These are phyloP conservation scores for Calonectria naviculata DNA, from an alignment of 2,329 filamentous ascomycete genomes.

Conservation along the genomic window DNA sequence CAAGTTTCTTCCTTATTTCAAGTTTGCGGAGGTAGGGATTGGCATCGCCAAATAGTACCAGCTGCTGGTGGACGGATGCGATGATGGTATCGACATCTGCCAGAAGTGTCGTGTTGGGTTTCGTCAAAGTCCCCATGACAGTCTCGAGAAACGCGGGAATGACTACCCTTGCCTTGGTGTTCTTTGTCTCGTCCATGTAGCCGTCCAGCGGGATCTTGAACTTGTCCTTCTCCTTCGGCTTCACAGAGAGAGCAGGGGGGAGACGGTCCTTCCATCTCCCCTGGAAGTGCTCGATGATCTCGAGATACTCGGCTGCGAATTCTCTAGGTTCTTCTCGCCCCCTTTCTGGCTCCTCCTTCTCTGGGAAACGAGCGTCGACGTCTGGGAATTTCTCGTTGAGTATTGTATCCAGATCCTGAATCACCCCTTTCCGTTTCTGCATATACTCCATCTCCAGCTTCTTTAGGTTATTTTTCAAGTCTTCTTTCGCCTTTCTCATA, in stretches of 20 bases:
- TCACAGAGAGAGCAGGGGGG: neutral
- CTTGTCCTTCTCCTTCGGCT: neutral
- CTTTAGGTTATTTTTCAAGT: neutral
- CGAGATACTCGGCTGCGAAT: neutral
- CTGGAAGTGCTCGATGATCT: neutral
- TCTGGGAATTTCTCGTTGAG: neutral
- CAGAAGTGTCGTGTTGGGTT: neutral
- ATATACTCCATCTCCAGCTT: neutral
- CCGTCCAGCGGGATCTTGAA: neutral
- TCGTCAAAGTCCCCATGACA: neutral
- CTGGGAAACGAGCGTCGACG: no score
- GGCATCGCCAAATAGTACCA: neutral
- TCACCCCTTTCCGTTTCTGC: neutral
- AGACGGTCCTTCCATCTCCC: neutral
- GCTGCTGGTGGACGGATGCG: neutral
- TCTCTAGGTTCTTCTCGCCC: neutral
- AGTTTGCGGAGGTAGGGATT: neutral
- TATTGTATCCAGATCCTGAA: neutral
- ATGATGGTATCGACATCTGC: constrained; percentile 1
- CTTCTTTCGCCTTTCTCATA: neutral
- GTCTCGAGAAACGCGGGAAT: neutral
- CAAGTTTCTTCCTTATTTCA: neutral
- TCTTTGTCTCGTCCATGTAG: neutral
- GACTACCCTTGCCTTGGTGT: neutral
- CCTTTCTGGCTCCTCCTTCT: neutral